Base-by-base conservation (phyloP, 805 yeast genomes). In the Grigorovia transvaalensis region DNA sequence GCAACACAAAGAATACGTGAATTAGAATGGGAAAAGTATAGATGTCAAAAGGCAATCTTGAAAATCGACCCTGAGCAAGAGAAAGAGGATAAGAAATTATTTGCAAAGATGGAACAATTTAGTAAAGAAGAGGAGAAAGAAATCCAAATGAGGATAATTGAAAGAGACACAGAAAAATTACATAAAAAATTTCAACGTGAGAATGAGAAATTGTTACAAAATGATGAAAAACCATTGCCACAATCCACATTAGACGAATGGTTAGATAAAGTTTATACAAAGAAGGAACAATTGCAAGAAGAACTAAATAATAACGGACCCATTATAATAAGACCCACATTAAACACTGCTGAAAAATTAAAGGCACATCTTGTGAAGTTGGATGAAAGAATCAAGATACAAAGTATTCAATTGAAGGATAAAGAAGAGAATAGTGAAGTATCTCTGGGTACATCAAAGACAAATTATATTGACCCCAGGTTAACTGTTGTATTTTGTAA, bases 391-490 rank as follows among this genome's bases (percentile, higher is more conserved):
- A 84, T 88, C 45, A 65, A 74, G 49, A 84, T 79, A 54, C 82
- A 87, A 1, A 71, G 79, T 9, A 72, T 88, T 54, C 95, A 86
- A 65, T 74, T 88, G 65, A 84, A 88, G 67, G 97, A 90, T 65
- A 89, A 87, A 67, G 96, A 91, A 65, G 97, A 89, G 64, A 90
- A 90, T 65, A 87, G 96, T 0, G 87, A 87, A 57, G 97, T 91
- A 29, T 90, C 97, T 0, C 73, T 91, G 57, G 89, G 96, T 47
- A 91, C 98, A 0, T 87, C 96, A 27, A 91, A 91, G 72, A 81
- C 87, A 76, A 91, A 91, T 68, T 91, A 91, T 73, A 91, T 91
- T 54, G 98, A 91, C 68, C 98, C 98, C 27, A 76, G 98, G 57
- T 72, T 91, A 59, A 82, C 95, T 0, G 96, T 88, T 23, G 81